phyloP scores from a whole-genome alignment of 140 eudicot species.

The Oenanthe javanica region DNA sequence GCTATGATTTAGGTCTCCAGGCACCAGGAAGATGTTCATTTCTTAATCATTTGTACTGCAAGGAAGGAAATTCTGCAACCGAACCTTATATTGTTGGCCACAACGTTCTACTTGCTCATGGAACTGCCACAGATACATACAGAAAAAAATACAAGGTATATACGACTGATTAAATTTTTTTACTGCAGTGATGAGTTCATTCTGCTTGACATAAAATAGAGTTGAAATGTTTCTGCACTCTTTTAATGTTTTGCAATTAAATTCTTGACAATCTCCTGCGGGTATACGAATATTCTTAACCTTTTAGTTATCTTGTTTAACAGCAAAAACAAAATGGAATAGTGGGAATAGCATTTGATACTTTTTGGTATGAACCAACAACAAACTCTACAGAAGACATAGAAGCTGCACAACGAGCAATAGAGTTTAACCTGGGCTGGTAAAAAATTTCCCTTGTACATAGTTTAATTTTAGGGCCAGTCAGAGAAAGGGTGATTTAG shows the following conservation, averaged over 20 bases:
- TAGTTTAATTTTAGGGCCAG: not conserved
- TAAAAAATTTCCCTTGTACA: conserved; percentile 13
- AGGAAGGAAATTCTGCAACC: conserved; percentile 86
- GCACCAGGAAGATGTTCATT: conserved; percentile 89
- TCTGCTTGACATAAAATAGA: not conserved
- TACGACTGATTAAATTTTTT: not conserved
- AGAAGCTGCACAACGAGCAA: conserved; percentile 63
- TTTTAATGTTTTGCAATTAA: not conserved
- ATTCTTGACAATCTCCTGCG: not conserved
- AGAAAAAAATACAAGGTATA: conserved; percentile 63
- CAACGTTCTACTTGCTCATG: conserved; percentile 74
- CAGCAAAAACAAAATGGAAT: conserved; percentile 64
- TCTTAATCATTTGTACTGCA: conserved; percentile 43
- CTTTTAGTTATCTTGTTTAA: not conserved
- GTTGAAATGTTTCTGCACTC: not conserved
- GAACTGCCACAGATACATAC: conserved; percentile 51
- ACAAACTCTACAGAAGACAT: conserved; percentile 58
- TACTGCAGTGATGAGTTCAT: not conserved
- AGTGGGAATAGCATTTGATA: conserved; percentile 62
- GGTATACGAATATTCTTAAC: not conserved
- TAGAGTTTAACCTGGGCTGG: conserved; percentile 86
- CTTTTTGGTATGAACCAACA: conserved; percentile 65
- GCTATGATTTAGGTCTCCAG: too few species aligned
- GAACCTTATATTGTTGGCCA: conserved; percentile 92
- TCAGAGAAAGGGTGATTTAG: not conserved